Conservation (phyloP, 2,329 filamentous ascomycete genomes). For the Plenodomus lindquistii region DNA sequence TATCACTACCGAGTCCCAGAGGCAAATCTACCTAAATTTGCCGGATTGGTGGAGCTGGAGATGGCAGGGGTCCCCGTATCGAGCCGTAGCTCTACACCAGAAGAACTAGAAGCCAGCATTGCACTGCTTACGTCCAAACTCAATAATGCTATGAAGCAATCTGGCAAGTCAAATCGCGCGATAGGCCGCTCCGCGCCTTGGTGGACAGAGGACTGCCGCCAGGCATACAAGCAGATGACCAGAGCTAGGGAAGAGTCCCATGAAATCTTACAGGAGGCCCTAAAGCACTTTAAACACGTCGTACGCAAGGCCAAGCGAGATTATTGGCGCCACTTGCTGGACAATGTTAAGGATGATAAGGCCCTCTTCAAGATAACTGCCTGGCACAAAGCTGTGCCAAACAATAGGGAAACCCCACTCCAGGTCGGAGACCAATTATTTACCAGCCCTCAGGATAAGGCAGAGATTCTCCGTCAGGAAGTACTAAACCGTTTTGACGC, state of each 20-base stretch:
- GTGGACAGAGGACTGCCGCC: neutral
- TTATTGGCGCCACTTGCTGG: neutral
- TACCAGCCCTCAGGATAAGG: conserved; percentile 1
- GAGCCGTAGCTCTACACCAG: neutral
- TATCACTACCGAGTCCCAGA: neutral
- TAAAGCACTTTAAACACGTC: neutral
- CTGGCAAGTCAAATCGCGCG: neutral
- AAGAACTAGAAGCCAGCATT: too few species aligned
- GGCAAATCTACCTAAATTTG: neutral
- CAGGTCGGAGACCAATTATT: neutral
- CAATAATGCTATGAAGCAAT: neutral
- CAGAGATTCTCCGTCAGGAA: conserved; percentile 2
- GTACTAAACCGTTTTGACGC: conserved; percentile 1
- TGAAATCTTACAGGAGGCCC: too few species aligned
- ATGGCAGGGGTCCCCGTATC: neutral
- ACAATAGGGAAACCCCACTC: conserved; percentile 1
- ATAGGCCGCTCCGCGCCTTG: neutral
- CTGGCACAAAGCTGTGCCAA: conserved; percentile 7
- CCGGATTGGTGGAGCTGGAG: neutral
- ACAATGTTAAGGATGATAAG: neutral
- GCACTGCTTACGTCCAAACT: too few species aligned
- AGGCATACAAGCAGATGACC: neutral
- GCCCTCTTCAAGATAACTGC: neutral
- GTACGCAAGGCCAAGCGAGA: neutral
- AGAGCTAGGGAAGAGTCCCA: neutral